These are phyloP conservation scores for Arthrobotrys pseudoclavata DNA, from an alignment of 2,329 filamentous ascomycete genomes.

Conservation along the genomic window DNA sequence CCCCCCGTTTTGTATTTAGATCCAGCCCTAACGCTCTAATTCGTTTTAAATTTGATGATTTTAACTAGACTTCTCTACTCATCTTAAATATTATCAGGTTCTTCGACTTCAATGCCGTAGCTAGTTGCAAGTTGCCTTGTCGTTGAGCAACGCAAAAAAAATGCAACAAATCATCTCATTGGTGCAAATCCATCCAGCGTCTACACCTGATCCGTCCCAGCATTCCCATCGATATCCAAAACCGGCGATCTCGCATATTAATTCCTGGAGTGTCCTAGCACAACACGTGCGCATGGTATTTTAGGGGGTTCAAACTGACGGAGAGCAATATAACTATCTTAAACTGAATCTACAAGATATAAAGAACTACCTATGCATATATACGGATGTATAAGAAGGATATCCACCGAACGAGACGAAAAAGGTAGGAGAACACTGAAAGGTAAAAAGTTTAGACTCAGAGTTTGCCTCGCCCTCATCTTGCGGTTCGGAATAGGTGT, in stretches of 20 bases:
- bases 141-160: constrained; percentile 1
- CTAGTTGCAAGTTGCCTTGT: too few relatives aligned
- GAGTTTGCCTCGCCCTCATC: background rate
- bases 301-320: too few relatives aligned
- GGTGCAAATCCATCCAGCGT: background rate
- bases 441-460: background rate
- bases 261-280: background rate
- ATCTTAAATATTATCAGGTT: too few relatives aligned
- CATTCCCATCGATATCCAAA: background rate
- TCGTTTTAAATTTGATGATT: too few relatives aligned
- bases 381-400: too few relatives aligned
- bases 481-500: background rate
- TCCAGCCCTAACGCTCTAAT: too few relatives aligned
- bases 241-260: background rate
- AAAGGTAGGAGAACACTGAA: background rate
- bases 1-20: too few relatives aligned
- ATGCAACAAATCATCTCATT: background rate
- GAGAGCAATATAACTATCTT: background rate
- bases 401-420: too few relatives aligned
- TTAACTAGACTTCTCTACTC: too few relatives aligned
- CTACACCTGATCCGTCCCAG: constrained; percentile 6
- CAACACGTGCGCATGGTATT: background rate
- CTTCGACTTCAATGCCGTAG: too few relatives aligned
- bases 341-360: background rate
- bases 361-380: too few relatives aligned